phyloP scores from a whole-genome alignment of 768 basidiomycete species.

The Suillus cothurnatus region DNA sequence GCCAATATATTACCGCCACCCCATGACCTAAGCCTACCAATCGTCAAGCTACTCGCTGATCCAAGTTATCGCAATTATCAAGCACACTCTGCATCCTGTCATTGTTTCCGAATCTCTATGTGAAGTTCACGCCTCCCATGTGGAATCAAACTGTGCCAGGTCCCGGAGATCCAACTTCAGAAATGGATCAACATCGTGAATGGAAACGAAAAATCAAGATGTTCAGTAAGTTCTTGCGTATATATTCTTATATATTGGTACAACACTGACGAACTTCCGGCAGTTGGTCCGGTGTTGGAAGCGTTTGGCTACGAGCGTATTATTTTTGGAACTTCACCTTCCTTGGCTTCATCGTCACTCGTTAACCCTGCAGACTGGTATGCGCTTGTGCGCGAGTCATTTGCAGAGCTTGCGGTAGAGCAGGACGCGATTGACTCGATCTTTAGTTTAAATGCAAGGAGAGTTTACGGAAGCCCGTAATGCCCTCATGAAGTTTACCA shows the following conservation, averaged over 20 bases:
- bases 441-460: slow-evolving; percentile 56
- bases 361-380: slow-evolving; percentile 75
- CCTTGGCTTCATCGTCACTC: slow-evolving; percentile 46
- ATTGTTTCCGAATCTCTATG: slow-evolving; percentile 66
- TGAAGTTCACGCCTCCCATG: slow-evolving; percentile 77
- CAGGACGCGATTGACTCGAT: slow-evolving; percentile 77
- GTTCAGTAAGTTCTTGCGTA: slow-evolving; percentile 62
- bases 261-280: background rate
- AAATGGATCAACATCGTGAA: slow-evolving; percentile 61
- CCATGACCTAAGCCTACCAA: slow-evolving; percentile 66
- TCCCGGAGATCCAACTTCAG: slow-evolving; percentile 45
- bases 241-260: slow-evolving; percentile 5
- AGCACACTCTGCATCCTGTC: slow-evolving; percentile 73
- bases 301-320: slow-evolving; percentile 86
- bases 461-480: slow-evolving; percentile 39
- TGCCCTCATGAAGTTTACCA: background rate
- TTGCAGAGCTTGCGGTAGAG: slow-evolving; percentile 79
- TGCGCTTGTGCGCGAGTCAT: slow-evolving; percentile 73
- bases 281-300: slow-evolving; percentile 82
- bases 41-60: slow-evolving; percentile 80
- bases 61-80: slow-evolving; percentile 75
- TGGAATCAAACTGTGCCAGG: slow-evolving; percentile 55
- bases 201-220: slow-evolving; percentile 75
- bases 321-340: slow-evolving; percentile 78
- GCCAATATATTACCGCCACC: slow-evolving; percentile 84